Base-by-base conservation (phyloP, 306 rosid genomes). In the Sphenostylis stenocarpa region DNA sequence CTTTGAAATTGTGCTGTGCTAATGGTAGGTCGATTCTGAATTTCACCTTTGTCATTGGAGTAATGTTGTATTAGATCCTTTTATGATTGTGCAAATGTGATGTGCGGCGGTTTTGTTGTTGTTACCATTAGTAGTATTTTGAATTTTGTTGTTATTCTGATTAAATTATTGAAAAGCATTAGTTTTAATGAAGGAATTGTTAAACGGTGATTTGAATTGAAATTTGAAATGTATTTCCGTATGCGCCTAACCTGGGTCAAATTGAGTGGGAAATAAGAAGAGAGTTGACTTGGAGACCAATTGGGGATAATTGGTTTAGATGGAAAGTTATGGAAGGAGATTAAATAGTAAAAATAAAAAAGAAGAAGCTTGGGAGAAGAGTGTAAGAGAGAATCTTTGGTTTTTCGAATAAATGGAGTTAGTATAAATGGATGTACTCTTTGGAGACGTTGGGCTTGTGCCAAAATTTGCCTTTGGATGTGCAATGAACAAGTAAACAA, bases 301-400 rank as follows among this genome's bases (percentile, higher is more conserved):
- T 49, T n/a, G 4, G 43, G 73, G 81, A 70, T 70, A 11, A 48
- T 70, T 6, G 64, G 53, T 70, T 63, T 41, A 11, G 43, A 29
- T 72, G 52, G n/a, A n/a, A n/a, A n/a, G n/a, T n/a, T n/a, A n/a
- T n/a, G n/a, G n/a, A n/a, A n/a, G n/a, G 61, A 33, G 60, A 33
- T 77, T 38, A 77, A 3, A 71, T 38, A 39, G 58, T 45, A 16
- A 38, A 12, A 75, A 45, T 56, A 5, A 31, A 44, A 13, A 73
- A 33, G 20, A 47, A 34, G 47, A 67, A 33, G 60, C 17, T 23
- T 66, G 66, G 26, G 72, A 16, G 49, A 44, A 17, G 52, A 43
- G 10, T 24, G 23, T 38, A 4, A 6, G 60, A 53, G 39, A 38
- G 33, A 77, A 47, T 72, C 51, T 65, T 41, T 57, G 31, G 16